Conservation (phyloP, 164 flowering plant species). For the Malania oleifera region DNA sequence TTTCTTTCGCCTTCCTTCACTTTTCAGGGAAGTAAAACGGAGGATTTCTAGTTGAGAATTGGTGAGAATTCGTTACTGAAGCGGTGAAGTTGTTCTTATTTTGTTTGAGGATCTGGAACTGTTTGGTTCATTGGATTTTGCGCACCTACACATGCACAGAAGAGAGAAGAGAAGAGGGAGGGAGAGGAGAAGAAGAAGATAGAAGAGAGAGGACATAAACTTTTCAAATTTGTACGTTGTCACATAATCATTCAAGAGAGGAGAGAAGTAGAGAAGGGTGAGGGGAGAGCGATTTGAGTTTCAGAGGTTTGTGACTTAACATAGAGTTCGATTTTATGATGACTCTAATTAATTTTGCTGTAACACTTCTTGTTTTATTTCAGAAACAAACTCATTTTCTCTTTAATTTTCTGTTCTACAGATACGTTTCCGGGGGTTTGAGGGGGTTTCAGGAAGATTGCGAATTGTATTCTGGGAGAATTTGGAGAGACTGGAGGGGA, state of each 20-base stretch:
- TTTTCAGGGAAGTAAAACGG: slow-evolving; percentile 13
- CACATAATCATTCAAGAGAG: too few species aligned
- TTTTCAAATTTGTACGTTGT: too few species aligned
- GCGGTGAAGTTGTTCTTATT: slow-evolving; percentile 5
- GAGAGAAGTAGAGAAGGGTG: not conserved
- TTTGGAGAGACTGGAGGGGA: not conserved
- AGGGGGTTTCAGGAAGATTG: not conserved
- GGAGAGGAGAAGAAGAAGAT: too few species aligned
- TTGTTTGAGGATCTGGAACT: slow-evolving; percentile 16
- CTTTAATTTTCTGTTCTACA: slow-evolving; percentile 6
- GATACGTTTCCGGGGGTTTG: slow-evolving; percentile 13
- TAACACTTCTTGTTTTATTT: not conserved
- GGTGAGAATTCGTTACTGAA: slow-evolving; percentile 1
- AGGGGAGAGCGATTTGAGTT: not conserved
- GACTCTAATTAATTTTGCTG: not conserved
- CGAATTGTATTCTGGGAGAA: not conserved
- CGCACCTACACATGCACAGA: too few species aligned
- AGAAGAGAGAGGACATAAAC: too few species aligned
- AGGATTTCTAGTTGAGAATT: not conserved
- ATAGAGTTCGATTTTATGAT: not conserved
- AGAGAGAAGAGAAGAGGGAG: not conserved
- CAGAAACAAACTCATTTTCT: not conserved
- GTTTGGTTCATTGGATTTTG: not conserved
- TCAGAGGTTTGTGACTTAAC: slow-evolving; percentile 16
- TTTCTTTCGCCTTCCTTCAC: slow-evolving; percentile 9